phyloP scores from a whole-genome alignment of 192 early-diverging fungal genomes.

The Mortierella antarctica region DNA sequence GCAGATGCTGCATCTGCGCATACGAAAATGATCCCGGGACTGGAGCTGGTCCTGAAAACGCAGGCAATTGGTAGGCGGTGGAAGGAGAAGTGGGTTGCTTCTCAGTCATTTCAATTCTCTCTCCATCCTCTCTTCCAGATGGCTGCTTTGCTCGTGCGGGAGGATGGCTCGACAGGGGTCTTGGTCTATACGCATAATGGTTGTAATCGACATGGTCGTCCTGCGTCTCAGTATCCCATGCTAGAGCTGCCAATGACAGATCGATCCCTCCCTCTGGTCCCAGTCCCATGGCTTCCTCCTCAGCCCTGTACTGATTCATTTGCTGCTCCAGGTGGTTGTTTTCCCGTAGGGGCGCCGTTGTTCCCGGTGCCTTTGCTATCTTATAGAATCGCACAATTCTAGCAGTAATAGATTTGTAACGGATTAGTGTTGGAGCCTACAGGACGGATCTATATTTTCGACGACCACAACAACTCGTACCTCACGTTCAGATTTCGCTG shows the following conservation, averaged over 20 bases:
- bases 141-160: neutral
- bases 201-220: slow-evolving; percentile 44
- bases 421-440: neutral
- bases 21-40: slow-evolving; percentile 42
- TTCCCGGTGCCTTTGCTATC: slow-evolving; percentile 27
- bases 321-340: slow-evolving; percentile 38
- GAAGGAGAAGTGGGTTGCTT: slow-evolving; percentile 6
- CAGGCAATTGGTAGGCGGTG: neutral
- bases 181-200: slow-evolving; percentile 45
- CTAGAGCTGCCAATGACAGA: slow-evolving; percentile 22
- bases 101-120: slow-evolving; percentile 48
- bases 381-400: slow-evolving; percentile 43
- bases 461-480: slow-evolving; percentile 2
- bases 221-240: slow-evolving; percentile 49
- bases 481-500: slow-evolving; percentile 47
- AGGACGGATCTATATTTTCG: neutral
- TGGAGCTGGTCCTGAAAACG: slow-evolving; percentile 1
- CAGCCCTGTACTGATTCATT: slow-evolving; percentile 18
- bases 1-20: slow-evolving; percentile 37
- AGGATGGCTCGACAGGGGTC: slow-evolving; percentile 22
- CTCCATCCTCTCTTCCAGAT: neutral
- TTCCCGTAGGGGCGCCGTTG: slow-evolving; percentile 24
- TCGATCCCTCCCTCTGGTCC: slow-evolving; percentile 33
- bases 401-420: neutral
- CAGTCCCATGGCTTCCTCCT: slow-evolving; percentile 9